Percentiles rank a stretch among this genome's conserved stretches.
These are phyloP conservation scores for Hyphopichia wangnamkhiaoensis DNA, from an alignment of 1,139 yeast species.

Conservation along the genomic window DNA sequence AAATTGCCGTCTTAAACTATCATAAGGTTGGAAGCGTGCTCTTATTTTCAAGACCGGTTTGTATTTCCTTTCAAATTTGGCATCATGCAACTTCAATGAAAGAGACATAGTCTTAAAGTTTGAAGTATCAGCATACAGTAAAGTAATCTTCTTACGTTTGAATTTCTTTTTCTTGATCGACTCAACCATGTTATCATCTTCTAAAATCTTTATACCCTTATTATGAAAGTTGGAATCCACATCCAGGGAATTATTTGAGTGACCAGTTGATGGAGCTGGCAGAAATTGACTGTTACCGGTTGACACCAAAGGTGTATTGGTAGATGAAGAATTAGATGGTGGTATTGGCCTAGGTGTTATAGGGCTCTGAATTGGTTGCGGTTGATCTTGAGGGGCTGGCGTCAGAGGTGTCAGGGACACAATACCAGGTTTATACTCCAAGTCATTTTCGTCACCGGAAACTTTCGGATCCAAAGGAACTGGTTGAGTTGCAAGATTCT, in stretches of 20 bases:
- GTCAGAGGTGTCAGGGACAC: too few species aligned
- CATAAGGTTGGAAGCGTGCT: slow-evolving; percentile 70
- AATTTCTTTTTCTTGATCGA: slow-evolving; percentile 29
- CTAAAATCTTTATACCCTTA: slow-evolving; percentile 23
- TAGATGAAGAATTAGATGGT: neutral
- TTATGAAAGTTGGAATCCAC: neutral
- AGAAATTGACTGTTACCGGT: neutral
- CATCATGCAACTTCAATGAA: slow-evolving; percentile 32
- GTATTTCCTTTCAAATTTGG: slow-evolving; percentile 38
- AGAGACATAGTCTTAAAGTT: slow-evolving; percentile 46
- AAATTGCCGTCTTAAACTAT: slow-evolving; percentile 61
- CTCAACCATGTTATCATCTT: slow-evolving; percentile 33
- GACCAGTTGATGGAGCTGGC: neutral
- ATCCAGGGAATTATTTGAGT: slow-evolving; percentile 5
- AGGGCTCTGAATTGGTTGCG: too few species aligned
- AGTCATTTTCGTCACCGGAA: neutral
- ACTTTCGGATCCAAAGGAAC: neutral
- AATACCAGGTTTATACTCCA: too few species aligned
- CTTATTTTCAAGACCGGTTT: slow-evolving; percentile 59
- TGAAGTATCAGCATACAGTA: slow-evolving; percentile 40
- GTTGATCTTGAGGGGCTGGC: too few species aligned
- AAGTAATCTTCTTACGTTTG: slow-evolving; percentile 27
- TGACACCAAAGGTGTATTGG: neutral
- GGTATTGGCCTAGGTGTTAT: neutral
- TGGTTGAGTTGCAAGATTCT: slow-evolving; percentile 27